Conservation (phyloP, 225 moss, liverwort and hornwort genomes). For the Antitrichia curtipendula region DNA sequence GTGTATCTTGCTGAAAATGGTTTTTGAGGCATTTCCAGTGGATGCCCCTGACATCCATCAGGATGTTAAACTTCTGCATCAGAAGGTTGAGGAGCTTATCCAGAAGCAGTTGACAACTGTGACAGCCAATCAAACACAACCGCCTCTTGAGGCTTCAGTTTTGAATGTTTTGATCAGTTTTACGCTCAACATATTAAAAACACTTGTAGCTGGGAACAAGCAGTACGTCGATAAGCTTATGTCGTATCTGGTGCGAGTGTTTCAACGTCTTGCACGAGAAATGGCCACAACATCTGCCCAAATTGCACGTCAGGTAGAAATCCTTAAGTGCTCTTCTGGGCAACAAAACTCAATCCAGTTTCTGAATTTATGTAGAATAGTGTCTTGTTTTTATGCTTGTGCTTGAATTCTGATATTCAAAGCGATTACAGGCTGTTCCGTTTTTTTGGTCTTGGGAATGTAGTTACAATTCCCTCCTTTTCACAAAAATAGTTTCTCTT, state of each 20-base stretch:
- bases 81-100: conserved; percentile 92
- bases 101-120: conserved; percentile 81
- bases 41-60: conserved; percentile 61
- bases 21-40: conserved; percentile 83
- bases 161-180: conserved; percentile 63
- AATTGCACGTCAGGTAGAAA: conserved; percentile 68
- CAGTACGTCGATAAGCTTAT: conserved; percentile 80
- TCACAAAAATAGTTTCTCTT: neutral
- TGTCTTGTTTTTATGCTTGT: neutral
- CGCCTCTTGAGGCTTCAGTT: conserved; percentile 57
- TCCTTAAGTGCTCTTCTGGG: neutral
- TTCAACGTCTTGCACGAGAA: conserved; percentile 85
- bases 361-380: neutral
- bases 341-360: neutral
- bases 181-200: conserved; percentile 78
- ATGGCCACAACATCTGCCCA: conserved; percentile 66
- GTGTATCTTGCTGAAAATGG: conserved; percentile 85
- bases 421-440: neutral
- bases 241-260: conserved; percentile 81
- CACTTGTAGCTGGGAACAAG: conserved; percentile 75
- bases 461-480: neutral
- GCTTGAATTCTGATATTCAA: neutral
- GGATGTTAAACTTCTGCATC: conserved; percentile 81
- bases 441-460: neutral
- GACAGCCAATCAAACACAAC: conserved; percentile 50